These are phyloP conservation scores for Asterophora lycoperdoides DNA, from an alignment of 768 basidiomycete species.

Conservation along the genomic window DNA sequence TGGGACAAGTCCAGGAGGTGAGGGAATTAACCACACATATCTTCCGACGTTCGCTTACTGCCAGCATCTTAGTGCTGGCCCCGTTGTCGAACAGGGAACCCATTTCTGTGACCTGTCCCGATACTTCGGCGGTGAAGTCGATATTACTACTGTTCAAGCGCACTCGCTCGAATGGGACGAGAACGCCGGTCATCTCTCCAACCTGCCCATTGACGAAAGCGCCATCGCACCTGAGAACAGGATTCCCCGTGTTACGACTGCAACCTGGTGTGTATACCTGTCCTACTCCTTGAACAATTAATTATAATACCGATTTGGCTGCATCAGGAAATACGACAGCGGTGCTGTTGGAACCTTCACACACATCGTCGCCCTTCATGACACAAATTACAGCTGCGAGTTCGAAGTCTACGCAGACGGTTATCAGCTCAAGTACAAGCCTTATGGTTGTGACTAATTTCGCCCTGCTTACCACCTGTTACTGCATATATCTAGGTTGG, in stretches of 20 bases:
- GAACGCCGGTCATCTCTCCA: constrained; percentile 77
- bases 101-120: constrained; percentile 97
- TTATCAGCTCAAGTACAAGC: constrained; percentile 70
- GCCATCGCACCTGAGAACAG: constrained; percentile 83
- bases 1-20: constrained; percentile 90
- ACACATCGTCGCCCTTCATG: constrained; percentile 89
- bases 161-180: constrained; percentile 94
- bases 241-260: constrained; percentile 90
- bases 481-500: constrained; percentile 44
- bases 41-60: constrained; percentile 3
- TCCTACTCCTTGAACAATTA: background rate
- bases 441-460: background rate
- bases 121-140: constrained; percentile 96
- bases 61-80: constrained; percentile 53
- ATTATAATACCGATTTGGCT: background rate
- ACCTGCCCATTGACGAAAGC: constrained; percentile 79
- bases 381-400: constrained; percentile 90
- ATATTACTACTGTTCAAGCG: constrained; percentile 73
- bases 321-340: constrained; percentile 85
- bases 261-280: constrained; percentile 63
- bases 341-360: constrained; percentile 92
- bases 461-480: background rate
- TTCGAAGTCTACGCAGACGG: constrained; percentile 94
- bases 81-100: constrained; percentile 88
- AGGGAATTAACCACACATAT: background rate